Evolutionary conservation across 2,329 filamentous ascomycete species (phyloP).

Genomic region (Arthroderma sp.): DNA sequence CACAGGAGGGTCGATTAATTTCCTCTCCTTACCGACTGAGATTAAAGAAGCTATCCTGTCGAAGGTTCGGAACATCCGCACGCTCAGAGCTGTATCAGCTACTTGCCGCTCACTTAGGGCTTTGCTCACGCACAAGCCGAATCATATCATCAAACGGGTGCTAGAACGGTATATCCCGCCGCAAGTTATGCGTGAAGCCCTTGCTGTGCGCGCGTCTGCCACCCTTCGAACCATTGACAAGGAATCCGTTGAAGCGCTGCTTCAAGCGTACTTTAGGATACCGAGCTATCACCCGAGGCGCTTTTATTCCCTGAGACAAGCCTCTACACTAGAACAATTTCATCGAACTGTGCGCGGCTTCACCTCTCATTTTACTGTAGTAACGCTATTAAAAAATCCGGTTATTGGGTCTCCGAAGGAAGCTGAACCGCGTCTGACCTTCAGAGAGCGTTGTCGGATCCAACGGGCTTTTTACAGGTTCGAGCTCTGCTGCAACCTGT

Average conservation of each 20-base stretch:
- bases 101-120: too few relatives aligned
- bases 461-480: conserved; percentile 9
- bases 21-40: too few relatives aligned
- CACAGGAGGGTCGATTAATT: too few relatives aligned
- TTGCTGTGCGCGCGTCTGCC: not conserved
- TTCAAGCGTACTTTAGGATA: not conserved
- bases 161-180: not conserved
- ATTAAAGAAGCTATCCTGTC: too few relatives aligned
- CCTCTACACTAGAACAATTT: not conserved
- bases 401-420: too few relatives aligned
- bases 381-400: too few relatives aligned
- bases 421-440: not conserved
- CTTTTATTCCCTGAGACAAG: not conserved
- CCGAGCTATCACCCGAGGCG: not conserved
- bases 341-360: not conserved
- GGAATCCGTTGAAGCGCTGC: not conserved
- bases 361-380: too few relatives aligned
- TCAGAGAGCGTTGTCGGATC: conserved; percentile 4
- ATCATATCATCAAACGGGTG: not conserved
- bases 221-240: not conserved
- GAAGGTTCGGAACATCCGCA: too few relatives aligned
- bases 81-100: too few relatives aligned
- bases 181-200: not conserved
- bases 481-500: conserved; percentile 9
- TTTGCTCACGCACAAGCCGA: too few relatives aligned